A percentile compares a stretch with the other conserved stretches of the same genome.
phyloP scores from a whole-genome alignment of 345 rosid species.

The Sapria himalayana region DNA sequence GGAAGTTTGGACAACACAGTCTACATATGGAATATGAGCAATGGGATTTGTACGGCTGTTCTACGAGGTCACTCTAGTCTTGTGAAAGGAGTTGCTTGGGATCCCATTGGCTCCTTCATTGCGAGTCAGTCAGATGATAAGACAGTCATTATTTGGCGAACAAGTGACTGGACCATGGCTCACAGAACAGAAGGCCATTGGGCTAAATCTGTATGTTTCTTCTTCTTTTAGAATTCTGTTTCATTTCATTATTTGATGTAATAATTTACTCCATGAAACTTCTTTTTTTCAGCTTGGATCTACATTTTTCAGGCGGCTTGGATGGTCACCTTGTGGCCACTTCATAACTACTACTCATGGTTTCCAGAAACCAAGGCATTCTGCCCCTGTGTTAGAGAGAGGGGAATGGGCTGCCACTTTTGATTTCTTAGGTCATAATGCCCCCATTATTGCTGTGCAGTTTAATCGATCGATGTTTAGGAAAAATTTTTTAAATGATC shows the following conservation, averaged over 20 bases:
- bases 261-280: constrained; percentile 9
- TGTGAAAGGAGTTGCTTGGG: constrained; percentile 97
- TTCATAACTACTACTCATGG: constrained; percentile 96
- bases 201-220: constrained; percentile 71
- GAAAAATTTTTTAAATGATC: constrained; percentile 24
- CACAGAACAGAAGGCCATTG: constrained; percentile 95
- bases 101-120: constrained; percentile 89
- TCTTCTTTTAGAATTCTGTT: neutral
- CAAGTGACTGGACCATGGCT: constrained; percentile 95
- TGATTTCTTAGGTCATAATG: constrained; percentile 96
- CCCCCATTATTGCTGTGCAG: constrained; percentile 85
- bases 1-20: constrained; percentile 96
- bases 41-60: constrained; percentile 86
- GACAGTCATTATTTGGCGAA: constrained; percentile 95
- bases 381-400: constrained; percentile 97
- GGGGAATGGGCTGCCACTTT: constrained; percentile 98
- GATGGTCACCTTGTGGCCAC: constrained; percentile 99
- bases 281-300: constrained; percentile 61
- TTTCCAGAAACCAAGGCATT: constrained; percentile 99
- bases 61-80: constrained; percentile 94
- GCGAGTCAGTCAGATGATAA: constrained; percentile 99
- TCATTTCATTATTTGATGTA: neutral
- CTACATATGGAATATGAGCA: constrained; percentile 90
- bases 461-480: constrained; percentile 94
- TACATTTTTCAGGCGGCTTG: constrained; percentile 96